Base-by-base conservation (phyloP, 129 eudicot genomes). In the Deinandra increscens region DNA sequence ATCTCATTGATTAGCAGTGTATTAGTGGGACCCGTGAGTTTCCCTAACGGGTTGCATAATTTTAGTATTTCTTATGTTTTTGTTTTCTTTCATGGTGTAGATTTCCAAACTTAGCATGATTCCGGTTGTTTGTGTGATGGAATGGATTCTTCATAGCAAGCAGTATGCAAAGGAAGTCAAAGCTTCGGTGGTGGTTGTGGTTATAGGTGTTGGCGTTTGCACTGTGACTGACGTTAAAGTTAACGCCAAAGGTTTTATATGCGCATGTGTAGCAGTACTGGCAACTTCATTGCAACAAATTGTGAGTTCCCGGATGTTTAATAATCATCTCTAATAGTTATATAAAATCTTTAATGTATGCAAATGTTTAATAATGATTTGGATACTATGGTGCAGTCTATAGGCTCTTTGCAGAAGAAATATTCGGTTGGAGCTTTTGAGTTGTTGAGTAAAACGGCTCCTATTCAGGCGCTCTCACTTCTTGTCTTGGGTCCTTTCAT, bases 131-230 rank as follows among this genome's bases (percentile, higher is more conserved):
- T 91, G 97, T 46, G 72, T 91, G 7, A 79, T 91, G 96, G 97
- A 91, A 65, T 85, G 92, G 92, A 77, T 90, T 64, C 77, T 90
- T 66, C 91, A 90, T 60, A 85, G 60, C 36, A 85, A 84, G 76
- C 76, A 70, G 9, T 90, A 84, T 79, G 62, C 91, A 3, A 87
- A 70, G 50, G 91, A 90, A 77, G 88, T 85, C 23, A 90, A 87
- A 59, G 61, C 82, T 67, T 41, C 91, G 14, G 91, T 90, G 44
- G 78, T 90, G 49, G 88, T 87, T 49, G 97, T 90, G 59, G 91
- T 90, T 67, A 83, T 90, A 44, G 97, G 97, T 4, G 97, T 90
- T 41, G 97, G 97, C 15, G 95, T 90, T 72, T 87, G 97, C 95
- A 90, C 95, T 1, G 91, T 90, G 58, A 91, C 97, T 14, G 97